Percentiles rank a stretch among this genome's conserved stretches.
These are phyloP conservation scores for Fusarium verrucosum DNA, from an alignment of 2,329 filamentous ascomycete genomes.

Conservation along the genomic window DNA sequence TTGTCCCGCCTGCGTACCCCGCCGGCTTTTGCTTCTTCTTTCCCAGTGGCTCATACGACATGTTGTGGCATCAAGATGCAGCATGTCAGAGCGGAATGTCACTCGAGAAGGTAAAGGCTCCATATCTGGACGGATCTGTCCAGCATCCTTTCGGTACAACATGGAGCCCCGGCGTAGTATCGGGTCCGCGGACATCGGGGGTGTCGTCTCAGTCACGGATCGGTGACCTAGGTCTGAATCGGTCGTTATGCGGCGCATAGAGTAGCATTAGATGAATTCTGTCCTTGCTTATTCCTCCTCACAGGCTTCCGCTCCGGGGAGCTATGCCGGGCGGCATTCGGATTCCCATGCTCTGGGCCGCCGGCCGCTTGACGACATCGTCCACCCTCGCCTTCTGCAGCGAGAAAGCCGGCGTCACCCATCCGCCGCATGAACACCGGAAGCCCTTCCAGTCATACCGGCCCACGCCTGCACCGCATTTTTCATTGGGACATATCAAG, in stretches of 20 bases:
- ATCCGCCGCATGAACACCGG: constrained; percentile 88
- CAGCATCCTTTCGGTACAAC: not conserved
- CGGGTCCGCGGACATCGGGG: constrained; percentile 9
- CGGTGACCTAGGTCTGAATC: not conserved
- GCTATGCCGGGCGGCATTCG: constrained; percentile 62
- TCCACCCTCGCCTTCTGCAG: constrained; percentile 85
- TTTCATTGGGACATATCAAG: constrained; percentile 79
- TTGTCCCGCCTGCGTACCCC: constrained; percentile 24
- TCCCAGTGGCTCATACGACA: constrained; percentile 15
- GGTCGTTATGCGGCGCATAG: not conserved
- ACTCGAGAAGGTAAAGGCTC: constrained; percentile 1
- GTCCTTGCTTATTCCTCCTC: constrained; percentile 12
- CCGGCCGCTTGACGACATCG: constrained; percentile 56
- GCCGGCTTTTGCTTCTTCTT: constrained; percentile 8
- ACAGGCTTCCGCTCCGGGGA: constrained; percentile 49
- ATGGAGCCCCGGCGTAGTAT: constrained; percentile 11
- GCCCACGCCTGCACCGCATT: constrained; percentile 84
- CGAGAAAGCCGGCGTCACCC: constrained; percentile 91
- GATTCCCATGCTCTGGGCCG: constrained; percentile 56
- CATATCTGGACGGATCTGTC: constrained; percentile 3
- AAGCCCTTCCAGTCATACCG: constrained; percentile 97
- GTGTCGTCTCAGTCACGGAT: constrained; percentile 19
- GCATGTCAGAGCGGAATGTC: constrained; percentile 4
- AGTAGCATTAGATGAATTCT: not conserved
- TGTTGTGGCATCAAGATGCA: constrained; percentile 3